Evolutionary conservation across 352 stramenopile genomes (phyloP), one percentile per base, ranked within the genome.

Genomic region (Globisporangium recalcitrans): DNA sequence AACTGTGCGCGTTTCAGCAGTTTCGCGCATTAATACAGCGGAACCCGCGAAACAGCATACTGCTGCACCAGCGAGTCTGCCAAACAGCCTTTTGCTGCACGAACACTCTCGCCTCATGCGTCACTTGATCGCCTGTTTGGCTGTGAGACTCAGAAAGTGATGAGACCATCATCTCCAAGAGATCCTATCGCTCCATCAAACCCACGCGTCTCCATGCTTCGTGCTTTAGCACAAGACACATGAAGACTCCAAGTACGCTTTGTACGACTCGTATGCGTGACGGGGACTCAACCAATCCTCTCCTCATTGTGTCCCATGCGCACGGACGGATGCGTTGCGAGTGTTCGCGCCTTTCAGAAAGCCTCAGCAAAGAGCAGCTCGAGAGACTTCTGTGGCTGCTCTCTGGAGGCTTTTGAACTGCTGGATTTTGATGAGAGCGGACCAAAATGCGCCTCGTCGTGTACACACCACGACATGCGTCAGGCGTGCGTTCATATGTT

Each of bases 1-100:
- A 7, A 38, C 48, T 34, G 26, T 54, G 11, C 44, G n/a, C 26
- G 26, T 38, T 54, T 54, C 48, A 54, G 24, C 48, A 54, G 48
- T 54, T 51, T 51, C 9, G n/a, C 44, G 21, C n/a, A 16, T 21
- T 21, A n/a, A 46, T 21, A 46, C 4, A 3, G 27, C 7, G 47
- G 26, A 55, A 38, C 8, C 49, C 40, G n/a, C 3, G 49, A 55
- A 55, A 22, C 14, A 34, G 24, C 13, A 34, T 34, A 14, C 9
- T 31, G 1, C 4, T 29, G 1, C 5, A 19, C 9, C 5, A 31
- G 4, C 8, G 19, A 49, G n/a, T 19, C 11, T 16, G 10, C 13
- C 10, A 40, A 40, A 22, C 38, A 46, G 16, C 38, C 5, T 46
- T 11, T 22, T n/a, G 36, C 7, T 44, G 14, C 14, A 44, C 5